Base-by-base conservation (phyloP, 306 rosid genomes). In the Castanopsis chinensis region DNA sequence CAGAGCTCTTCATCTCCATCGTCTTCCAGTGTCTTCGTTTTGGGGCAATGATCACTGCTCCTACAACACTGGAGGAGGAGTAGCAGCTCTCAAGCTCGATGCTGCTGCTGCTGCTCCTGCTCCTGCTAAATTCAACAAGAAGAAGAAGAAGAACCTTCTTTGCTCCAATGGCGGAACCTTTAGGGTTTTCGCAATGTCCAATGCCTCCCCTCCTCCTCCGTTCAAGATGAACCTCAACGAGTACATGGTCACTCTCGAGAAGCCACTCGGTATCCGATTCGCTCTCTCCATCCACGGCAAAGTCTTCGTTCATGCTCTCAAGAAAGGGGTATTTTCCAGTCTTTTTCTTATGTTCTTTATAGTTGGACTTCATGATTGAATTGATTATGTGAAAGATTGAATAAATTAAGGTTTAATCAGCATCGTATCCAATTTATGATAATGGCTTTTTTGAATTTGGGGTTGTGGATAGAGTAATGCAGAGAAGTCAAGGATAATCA, bases 221-320 rank as follows among this genome's bases (percentile, higher is more conserved):
- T 85, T 86, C 78, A 92, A 85, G 89, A 92, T 92, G 91, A 94
- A 92, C 76, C 89, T 94, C 71, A 91, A 89, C 49, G 97, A 94
- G 87, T 94, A 92, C 81, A 84, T 94, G 80, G 95, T 94, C 69
- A 92, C 95, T 78, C 97, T 94, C 5, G 91, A 92, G 28, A 92
- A 88, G 64, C 99, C 97, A 15, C 88, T 94, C 6, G 99, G 99
- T 5, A 90, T 94, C 56, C 95, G 95, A 6, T 94, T 94, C 81
- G 97, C 95, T 25, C 89, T 94, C 78, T 87, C 95, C 4, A 79
- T 85, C 15, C 90, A 94, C 55, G 97, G 97, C n/a, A 90, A 80
- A 83, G 87, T 92, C 84, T 88, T 94, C 65, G 95, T 94, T 57
- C 97, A 94, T 60, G 87, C 95, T 35, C 91, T 94, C 35, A 82